Evolutionary conservation across 192 early-diverging fungal genomes (phyloP).

Genomic region (Backusella sp.): DNA sequence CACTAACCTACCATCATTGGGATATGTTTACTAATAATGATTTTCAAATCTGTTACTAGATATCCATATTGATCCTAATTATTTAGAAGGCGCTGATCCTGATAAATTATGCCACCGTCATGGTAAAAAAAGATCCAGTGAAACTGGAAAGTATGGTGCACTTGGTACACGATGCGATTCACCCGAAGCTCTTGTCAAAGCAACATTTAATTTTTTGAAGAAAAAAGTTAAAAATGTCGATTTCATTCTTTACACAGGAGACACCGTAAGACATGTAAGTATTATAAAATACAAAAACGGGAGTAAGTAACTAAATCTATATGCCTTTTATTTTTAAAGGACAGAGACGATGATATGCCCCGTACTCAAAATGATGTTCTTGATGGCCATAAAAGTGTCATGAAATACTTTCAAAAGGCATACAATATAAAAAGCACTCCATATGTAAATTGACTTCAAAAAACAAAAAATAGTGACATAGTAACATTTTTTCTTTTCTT

Average conservation of each 20-base stretch:
- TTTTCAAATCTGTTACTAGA: slow-evolving; percentile 20
- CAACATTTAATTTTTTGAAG: slow-evolving; percentile 35
- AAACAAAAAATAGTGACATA: background rate
- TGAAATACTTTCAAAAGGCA: slow-evolving; percentile 3
- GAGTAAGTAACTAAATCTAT: background rate
- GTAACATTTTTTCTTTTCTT: background rate
- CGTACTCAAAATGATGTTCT: slow-evolving; percentile 12
- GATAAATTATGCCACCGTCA: slow-evolving; percentile 31
- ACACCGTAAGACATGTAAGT: slow-evolving; percentile 38
- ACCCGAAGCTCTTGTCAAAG: slow-evolving; percentile 26
- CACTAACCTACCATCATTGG: background rate
- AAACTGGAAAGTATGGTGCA: slow-evolving; percentile 37
- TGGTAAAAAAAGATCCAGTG: slow-evolving; percentile 18
- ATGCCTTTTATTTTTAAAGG: slow-evolving; percentile 12
- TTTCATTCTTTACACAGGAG: slow-evolving; percentile 46
- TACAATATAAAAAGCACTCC: slow-evolving; percentile 15
- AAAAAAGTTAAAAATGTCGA: slow-evolving; percentile 26
- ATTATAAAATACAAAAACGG: background rate
- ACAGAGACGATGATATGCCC: slow-evolving; percentile 17
- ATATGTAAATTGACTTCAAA: slow-evolving; percentile 9
- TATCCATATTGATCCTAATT: slow-evolving; percentile 39
- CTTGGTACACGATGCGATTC: slow-evolving; percentile 36
- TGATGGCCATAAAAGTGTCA: slow-evolving; percentile 9
- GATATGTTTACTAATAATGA: background rate
- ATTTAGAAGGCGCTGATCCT: slow-evolving; percentile 33